Percentiles rank a stretch among this genome's conserved stretches.
phyloP scores from a whole-genome alignment of 352 stramenopile genomes.

The Phytopythium vexans region DNA sequence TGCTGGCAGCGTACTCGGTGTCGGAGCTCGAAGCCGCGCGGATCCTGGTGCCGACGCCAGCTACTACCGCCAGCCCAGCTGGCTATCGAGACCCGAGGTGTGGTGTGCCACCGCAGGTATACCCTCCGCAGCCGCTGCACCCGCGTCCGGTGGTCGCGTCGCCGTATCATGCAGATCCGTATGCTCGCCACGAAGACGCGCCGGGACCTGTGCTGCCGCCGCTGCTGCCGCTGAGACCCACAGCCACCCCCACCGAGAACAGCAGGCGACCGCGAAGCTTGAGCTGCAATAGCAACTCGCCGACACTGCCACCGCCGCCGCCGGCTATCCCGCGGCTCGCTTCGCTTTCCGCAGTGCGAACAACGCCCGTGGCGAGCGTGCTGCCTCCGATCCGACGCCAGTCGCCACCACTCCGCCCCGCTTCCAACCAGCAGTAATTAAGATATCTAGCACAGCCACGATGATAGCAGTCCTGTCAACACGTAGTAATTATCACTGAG shows the following conservation, averaged over 20 bases:
- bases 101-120: not conserved
- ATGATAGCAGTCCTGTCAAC: not conserved
- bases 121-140: not conserved
- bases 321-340: too few species aligned
- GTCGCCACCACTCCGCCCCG: too few species aligned
- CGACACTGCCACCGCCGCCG: not conserved
- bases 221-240: constrained; percentile 3
- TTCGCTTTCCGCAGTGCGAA: too few species aligned
- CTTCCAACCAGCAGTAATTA: too few species aligned
- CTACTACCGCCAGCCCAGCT: not conserved
- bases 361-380: too few species aligned
- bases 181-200: not conserved
- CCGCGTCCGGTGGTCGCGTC: constrained; percentile 2
- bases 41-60: constrained; percentile 17
- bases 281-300: not conserved
- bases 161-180: not conserved
- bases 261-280: not conserved
- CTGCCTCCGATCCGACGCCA: too few species aligned
- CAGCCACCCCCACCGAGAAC: not conserved
- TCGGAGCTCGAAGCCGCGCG: constrained; percentile 30
- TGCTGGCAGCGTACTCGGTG: constrained; percentile 17
- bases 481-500: not conserved
- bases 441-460: too few species aligned
- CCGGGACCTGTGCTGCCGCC: constrained; percentile 5
- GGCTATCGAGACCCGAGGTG: not conserved